Conservation (phyloP, 2,329 filamentous ascomycete species). For the Ascocoryne sarcoides region DNA sequence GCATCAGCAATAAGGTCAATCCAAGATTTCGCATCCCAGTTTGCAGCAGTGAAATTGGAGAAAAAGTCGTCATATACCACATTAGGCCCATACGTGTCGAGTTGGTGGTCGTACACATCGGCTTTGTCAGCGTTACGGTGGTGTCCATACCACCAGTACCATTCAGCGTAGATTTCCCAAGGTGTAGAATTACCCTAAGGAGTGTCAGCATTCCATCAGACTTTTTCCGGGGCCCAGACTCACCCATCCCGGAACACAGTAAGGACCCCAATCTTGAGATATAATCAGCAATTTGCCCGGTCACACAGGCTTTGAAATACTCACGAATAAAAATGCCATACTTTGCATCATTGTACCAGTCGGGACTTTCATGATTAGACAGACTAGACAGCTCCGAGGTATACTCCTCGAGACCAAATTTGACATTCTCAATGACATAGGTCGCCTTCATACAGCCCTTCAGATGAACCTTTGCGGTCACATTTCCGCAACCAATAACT, state of each 20-base stretch:
- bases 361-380: constrained; percentile 36
- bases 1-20: constrained; percentile 44
- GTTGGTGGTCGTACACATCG: constrained; percentile 39
- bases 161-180: constrained; percentile 34
- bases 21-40: constrained; percentile 43
- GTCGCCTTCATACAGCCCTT: constrained; percentile 11
- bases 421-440: constrained; percentile 16
- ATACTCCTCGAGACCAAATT: constrained; percentile 32
- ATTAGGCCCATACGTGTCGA: constrained; percentile 41
- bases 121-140: constrained; percentile 35
- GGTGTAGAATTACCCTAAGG: constrained; percentile 15
- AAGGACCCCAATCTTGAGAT: too few relatives aligned
- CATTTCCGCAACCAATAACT: constrained; percentile 26
- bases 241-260: constrained; percentile 46
- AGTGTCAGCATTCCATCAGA: neutral
- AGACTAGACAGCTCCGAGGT: constrained; percentile 31
- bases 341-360: constrained; percentile 47
- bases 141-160: constrained; percentile 42
- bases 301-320: too few relatives aligned
- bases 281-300: too few relatives aligned
- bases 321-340: too few relatives aligned
- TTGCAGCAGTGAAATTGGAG: constrained; percentile 41
- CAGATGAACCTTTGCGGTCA: constrained; percentile 19
- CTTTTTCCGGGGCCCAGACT: neutral
- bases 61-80: constrained; percentile 49